Evolutionary conservation across 805 yeast species (phyloP).

Genomic region (Blastobotrys peoriensis): DNA sequence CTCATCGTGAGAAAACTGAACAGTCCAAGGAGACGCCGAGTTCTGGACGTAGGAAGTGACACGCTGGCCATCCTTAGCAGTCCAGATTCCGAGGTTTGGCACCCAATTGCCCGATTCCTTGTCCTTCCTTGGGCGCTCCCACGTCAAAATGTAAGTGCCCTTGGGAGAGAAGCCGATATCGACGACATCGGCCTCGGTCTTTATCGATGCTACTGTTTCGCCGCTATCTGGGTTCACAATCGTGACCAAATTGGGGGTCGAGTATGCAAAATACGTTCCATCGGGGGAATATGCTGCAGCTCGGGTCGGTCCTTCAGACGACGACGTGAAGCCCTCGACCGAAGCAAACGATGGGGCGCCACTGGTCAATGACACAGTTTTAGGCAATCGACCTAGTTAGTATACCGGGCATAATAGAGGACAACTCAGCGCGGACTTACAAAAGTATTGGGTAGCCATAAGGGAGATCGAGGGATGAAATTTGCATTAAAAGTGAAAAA

Average conservation of each 20-base stretch:
- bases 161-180: constrained; percentile 86
- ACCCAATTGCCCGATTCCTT: constrained; percentile 68
- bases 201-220: constrained; percentile 41
- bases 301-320: constrained; percentile 13
- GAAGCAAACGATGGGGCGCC: constrained; percentile 16
- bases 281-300: constrained; percentile 19
- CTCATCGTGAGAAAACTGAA: constrained; percentile 86
- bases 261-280: constrained; percentile 16
- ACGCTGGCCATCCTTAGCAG: constrained; percentile 43
- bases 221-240: constrained; percentile 54
- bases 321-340: constrained; percentile 16
- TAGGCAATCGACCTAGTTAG: constrained; percentile 17
- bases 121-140: constrained; percentile 79
- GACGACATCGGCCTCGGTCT: constrained; percentile 54
- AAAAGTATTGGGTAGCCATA: not conserved
- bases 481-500: too few species aligned
- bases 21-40: constrained; percentile 81
- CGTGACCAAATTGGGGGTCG: constrained; percentile 1
- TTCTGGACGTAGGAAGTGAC: constrained; percentile 65
- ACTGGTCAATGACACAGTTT: constrained; percentile 13
- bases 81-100: constrained; percentile 76
- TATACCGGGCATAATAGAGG: not conserved
- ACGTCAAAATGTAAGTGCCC: constrained; percentile 74
- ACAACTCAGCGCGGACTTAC: not conserved
- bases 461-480: too few species aligned